Evolutionary conservation across 1,284 basidiomycete species (phyloP), one percentile per base, ranked within the genome.

Genomic region (Microbotryum saponariae): DNA sequence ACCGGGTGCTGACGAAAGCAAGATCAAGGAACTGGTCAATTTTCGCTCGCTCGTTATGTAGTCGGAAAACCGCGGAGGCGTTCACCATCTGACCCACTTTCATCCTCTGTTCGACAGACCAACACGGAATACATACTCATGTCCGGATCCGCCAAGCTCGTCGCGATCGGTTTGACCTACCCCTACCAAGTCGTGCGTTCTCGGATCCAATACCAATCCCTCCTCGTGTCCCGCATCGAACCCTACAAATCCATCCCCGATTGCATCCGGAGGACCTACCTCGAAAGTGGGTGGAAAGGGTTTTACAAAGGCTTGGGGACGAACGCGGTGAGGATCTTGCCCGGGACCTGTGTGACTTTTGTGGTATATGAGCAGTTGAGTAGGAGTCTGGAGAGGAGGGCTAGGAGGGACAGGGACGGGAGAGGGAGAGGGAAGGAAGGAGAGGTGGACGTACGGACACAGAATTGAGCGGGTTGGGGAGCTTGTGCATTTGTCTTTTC

Each of bases 161-260:
- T 84, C 25, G 91, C 94, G 1, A 84, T 97, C 58, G 78, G 84
- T 5, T 70, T 86, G 23, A 99, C 94, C 25, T 99, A 99, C 76
- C 94, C 94, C 18, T 97, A 97, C 76, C 96, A 98, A 78, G 94
- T 99, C 54, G 82, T 99, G 46, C 84, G 96, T 61, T 93, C 93
- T 7, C 84, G 94, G 59, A 85, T 97, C 74, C 94, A 97, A 78
- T 91, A 90, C 61, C 29, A 81, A 77, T 37, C 20, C 23, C 33
- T 48, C 45, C 63, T 33, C 37, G 27, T 20, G 27, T 25, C 47
- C 23, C 44, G 57, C 29, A 21, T 52, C 25, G 33, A 37, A 2
- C 63, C 64, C 10, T 93, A 91, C 78, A 89, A 86, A 31, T 85
- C 84, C 63, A 93, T 97, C 60, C 85, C 85, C 6, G 79, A 82